Percentiles rank a stretch among this genome's conserved stretches.
Conservation (phyloP, 2,329 filamentous ascomycete species). For the Pestalotiopsis sp. region DNA sequence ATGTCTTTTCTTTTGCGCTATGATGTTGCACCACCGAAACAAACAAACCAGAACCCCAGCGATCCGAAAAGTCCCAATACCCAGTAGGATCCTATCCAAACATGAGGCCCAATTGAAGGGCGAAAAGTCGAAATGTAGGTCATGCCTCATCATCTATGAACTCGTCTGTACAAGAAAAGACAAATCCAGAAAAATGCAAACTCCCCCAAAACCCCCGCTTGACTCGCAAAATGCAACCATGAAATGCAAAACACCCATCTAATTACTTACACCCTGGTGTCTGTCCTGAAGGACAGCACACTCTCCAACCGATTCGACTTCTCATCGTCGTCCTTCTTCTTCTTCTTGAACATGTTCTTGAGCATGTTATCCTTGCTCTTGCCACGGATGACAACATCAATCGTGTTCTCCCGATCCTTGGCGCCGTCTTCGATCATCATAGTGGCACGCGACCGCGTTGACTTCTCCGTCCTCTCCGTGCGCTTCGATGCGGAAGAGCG, state of each 20-base stretch:
- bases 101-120: neutral
- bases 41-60: neutral
- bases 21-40: neutral
- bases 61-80: neutral
- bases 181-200: neutral
- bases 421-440: conserved; percentile 38
- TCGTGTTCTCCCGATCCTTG: conserved; percentile 35
- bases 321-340: conserved; percentile 40
- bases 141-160: neutral
- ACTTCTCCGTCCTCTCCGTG: conserved; percentile 36
- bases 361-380: conserved; percentile 55
- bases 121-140: neutral
- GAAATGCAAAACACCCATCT: neutral
- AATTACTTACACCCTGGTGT: neutral
- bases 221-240: neutral
- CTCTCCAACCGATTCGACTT: conserved; percentile 8
- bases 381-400: conserved; percentile 46
- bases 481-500: conserved; percentile 35
- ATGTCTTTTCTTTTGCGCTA: neutral
- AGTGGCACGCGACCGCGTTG: neutral
- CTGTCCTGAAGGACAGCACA: neutral
- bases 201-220: neutral
- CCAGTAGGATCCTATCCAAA: neutral
- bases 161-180: neutral
- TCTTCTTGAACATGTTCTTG: conserved; percentile 61